Percentiles rank a stretch among this genome's conserved stretches.
Conservation (phyloP, 352 stramenopile species). For the Aphanomyces stellatus region DNA sequence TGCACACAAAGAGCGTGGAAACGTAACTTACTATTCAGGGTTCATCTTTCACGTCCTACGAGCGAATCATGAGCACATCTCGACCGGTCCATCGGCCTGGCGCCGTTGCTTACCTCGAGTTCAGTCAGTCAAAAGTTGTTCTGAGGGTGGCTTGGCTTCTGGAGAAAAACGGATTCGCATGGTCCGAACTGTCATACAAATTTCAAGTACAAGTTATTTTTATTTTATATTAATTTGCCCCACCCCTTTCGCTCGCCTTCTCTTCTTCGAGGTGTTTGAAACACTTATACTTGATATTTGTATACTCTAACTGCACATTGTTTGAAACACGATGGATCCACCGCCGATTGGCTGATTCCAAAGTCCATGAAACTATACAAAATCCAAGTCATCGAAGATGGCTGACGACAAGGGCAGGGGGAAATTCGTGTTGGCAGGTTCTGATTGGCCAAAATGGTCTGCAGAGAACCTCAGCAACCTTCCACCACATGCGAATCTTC, state of each 20-base stretch:
- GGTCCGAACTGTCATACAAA: conserved; percentile 12
- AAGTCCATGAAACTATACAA: background rate
- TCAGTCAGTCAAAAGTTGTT: conserved; percentile 19
- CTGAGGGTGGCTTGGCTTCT: conserved; percentile 18
- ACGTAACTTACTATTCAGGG: conserved; percentile 86
- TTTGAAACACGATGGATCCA: background rate
- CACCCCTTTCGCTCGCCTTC: conserved; percentile 16
- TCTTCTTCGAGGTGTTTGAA: conserved; percentile 18
- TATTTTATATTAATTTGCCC: background rate
- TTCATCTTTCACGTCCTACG: conserved; percentile 54
- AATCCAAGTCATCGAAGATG: background rate
- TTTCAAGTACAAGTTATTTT: background rate
- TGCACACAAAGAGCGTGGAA: background rate
- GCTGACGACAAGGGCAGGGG: too few species aligned
- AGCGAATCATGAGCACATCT: background rate
- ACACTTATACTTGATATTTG: conserved; percentile 1
- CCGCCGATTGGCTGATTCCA: background rate
- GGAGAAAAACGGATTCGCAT: background rate
- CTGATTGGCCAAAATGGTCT: background rate
- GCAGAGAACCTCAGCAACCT: too few species aligned
- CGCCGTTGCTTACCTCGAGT: conserved; percentile 9
- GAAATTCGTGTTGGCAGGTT: background rate
- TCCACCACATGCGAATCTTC: background rate
- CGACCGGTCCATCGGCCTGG: background rate
- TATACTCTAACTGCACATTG: background rate